Conservation (phyloP, 257 asterid species). For the Gentiana straminea region DNA sequence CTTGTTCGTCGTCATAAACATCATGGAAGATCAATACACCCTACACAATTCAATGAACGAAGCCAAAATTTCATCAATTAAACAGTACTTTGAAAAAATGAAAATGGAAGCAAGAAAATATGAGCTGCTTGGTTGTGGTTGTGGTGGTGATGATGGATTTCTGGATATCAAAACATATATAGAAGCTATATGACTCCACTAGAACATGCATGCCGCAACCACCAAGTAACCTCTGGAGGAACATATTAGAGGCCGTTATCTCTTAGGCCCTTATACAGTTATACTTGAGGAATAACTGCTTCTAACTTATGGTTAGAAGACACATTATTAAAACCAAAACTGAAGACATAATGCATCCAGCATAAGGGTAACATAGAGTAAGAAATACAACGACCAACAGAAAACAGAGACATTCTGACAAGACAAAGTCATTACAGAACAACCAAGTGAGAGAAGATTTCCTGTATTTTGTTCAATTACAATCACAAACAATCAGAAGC, state of each 20-base stretch:
- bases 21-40: constrained; percentile 91
- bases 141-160: too few relatives aligned
- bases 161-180: too few relatives aligned
- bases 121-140: too few relatives aligned
- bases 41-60: constrained; percentile 16
- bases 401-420: background rate
- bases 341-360: background rate
- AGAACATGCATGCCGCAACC: too few relatives aligned
- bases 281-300: too few relatives aligned
- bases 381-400: background rate
- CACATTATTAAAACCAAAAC: background rate
- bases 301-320: background rate
- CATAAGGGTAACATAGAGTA: background rate
- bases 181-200: too few relatives aligned
- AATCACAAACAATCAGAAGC: constrained; percentile 5
- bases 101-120: too few relatives aligned
- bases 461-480: constrained; percentile 5
- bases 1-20: constrained; percentile 70
- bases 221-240: too few relatives aligned
- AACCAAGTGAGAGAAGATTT: background rate
- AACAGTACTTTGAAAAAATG: too few relatives aligned
- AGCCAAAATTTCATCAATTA: too few relatives aligned
- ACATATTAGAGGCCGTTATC: too few relatives aligned
- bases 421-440: background rate
- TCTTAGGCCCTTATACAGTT: too few relatives aligned